phyloP scores from a whole-genome alignment of 257 asterid genomes.

The Agastache rugosa region DNA sequence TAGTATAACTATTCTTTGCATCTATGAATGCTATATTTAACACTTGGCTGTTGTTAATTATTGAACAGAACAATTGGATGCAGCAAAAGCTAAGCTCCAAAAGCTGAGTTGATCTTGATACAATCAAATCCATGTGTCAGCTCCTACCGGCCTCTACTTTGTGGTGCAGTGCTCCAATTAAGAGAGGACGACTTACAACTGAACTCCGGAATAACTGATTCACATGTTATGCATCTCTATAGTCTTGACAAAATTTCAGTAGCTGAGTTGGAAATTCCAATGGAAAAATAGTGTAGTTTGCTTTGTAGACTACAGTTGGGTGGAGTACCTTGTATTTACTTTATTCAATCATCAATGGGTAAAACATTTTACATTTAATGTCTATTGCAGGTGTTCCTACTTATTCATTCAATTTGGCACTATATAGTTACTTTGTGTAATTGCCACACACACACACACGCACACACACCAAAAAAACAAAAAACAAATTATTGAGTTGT shows the following conservation, averaged over 20 bases:
- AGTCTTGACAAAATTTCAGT: background rate
- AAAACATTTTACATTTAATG: too few relatives aligned
- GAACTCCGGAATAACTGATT: background rate
- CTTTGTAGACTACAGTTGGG: background rate
- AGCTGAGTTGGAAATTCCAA: background rate
- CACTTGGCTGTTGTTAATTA: constrained; percentile 11
- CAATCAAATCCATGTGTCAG: background rate
- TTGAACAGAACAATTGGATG: constrained; percentile 70
- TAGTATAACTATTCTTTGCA: constrained; percentile 1
- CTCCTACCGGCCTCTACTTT: background rate
- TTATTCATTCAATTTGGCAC: background rate
- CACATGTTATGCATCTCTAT: background rate
- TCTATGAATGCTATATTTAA: background rate
- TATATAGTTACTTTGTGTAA: background rate
- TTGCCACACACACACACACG: too few relatives aligned
- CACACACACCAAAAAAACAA: too few relatives aligned
- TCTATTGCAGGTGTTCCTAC: too few relatives aligned
- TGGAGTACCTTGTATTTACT: background rate
- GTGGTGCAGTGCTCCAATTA: constrained; percentile 9
- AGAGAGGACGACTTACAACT: constrained; percentile 6
- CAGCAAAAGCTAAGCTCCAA: constrained; percentile 62
- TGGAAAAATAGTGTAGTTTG: background rate
- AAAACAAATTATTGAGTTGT: too few relatives aligned
- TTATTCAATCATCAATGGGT: background rate
- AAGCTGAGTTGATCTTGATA: constrained; percentile 47